Evolutionary conservation across 202 grass and related monocot genomes (phyloP), one percentile per base, ranked within the genome.

Genomic region (Eragrostis tef): DNA sequence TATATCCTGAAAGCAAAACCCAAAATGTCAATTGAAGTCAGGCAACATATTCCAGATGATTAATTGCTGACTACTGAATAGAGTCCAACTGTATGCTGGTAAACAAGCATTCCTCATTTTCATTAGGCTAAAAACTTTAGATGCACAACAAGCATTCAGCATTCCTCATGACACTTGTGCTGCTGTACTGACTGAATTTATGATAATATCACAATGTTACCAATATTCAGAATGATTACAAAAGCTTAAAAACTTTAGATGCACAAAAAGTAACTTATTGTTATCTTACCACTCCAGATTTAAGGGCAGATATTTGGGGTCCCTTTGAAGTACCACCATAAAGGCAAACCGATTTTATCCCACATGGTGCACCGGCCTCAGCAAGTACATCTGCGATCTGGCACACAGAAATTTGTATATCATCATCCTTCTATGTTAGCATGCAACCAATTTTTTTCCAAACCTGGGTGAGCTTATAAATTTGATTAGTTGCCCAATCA

Each of bases 311-410:
- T 79, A 98, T 95, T 86, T 98, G 95, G 27, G 95, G 95, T 68
- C 90, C 95, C 84, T 98, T 98, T 20, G 89, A 93, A 86, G 92
- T 95, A 62, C 95, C 95, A 78, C 95, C 95, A 87, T 98, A 98
- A 61, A 98, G 85, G 74, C 95, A 98, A 70, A 98, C 88, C 27
- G 92, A 89, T 79, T 85, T 95, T 78, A 93, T 89, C 70, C 90
- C 90, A 69, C 90, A 93, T n/a, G 88, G 81, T 48, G 85, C 80
- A 69, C 90, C 92, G 24, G 95, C 95, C 84, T 95, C 92, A 71
- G 83, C 69, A 73, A 98, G 79, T 75, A 98, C 95, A 88, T 95
- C 90, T 60, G 92, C 65, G 64, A 98, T 98, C 95, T 98, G 85
- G 63, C 75, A 88, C 71, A 31, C 22, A 70, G 64, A 87, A 86